Conservation (phyloP, 2,329 filamentous ascomycete species). For the Fusarium neocosmosporiellum region DNA sequence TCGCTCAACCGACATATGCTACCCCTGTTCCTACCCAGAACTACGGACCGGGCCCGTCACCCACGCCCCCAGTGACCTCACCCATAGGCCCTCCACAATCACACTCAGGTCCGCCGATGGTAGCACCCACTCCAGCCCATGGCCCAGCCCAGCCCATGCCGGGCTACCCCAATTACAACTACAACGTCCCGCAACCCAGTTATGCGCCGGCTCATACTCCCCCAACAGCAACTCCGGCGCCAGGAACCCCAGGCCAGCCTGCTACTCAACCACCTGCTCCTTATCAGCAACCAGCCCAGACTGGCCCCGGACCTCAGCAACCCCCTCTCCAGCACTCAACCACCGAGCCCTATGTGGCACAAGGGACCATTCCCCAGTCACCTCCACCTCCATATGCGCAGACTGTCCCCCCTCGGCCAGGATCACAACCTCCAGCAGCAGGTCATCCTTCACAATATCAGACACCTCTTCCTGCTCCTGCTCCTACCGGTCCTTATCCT, state of each 20-base stretch:
- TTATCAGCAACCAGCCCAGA: constrained; percentile 22
- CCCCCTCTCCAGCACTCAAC: constrained; percentile 18
- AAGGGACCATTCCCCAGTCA: constrained; percentile 25
- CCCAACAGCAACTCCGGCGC: constrained; percentile 7
- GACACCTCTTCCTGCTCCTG: constrained; percentile 7
- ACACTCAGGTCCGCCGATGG: not conserved
- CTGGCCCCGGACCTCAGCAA: constrained; percentile 13
- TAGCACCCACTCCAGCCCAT: constrained; percentile 10
- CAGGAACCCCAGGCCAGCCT: not conserved
- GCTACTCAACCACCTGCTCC: not conserved
- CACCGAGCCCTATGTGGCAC: constrained; percentile 11
- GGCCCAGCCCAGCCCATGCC: constrained; percentile 13
- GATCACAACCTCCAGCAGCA: constrained; percentile 20
- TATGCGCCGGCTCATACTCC: constrained; percentile 21
- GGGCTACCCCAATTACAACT: constrained; percentile 32
- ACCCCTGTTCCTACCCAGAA: constrained; percentile 17
- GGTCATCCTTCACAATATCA: constrained; percentile 29
- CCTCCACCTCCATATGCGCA: constrained; percentile 43
- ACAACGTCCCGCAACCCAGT: constrained; percentile 35
- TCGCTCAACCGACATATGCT: constrained; percentile 37
- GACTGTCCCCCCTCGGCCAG: constrained; percentile 12
- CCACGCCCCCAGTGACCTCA: not conserved
- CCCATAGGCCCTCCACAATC: constrained; percentile 3
- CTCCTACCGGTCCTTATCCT: constrained; percentile 14
- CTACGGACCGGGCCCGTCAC: constrained; percentile 16